Evolutionary conservation across 371 early-diverging fungal species (phyloP), one percentile per base, ranked within the genome.

Genomic region (Dinochytrium kinnereticum): DNA sequence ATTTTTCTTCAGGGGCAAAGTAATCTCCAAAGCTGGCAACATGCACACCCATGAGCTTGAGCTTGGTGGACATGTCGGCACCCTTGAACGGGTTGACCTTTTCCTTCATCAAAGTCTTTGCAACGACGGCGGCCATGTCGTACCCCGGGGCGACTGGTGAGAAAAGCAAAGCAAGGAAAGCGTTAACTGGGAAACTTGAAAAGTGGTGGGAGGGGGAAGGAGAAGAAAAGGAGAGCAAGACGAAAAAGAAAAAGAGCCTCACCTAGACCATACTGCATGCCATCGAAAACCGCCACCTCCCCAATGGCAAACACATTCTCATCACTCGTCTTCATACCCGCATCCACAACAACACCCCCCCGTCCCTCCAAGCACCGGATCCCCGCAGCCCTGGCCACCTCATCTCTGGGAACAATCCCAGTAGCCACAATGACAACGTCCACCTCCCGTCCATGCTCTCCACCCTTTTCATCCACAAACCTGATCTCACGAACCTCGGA

Each of bases 1-100:
- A 78, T 44, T 66, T 59, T 34, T 67, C 67, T 13, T 78, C 74
- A 69, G 81, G 79, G 33, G 89, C 84, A 75, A 90, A 90, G 73
- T 87, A 88, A 67, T 91, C 83, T 31, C 91, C 91, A 80, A 91
- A 91, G 59, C 87, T 87, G 21, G 91, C 91, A 17, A 91, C 91
- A 72, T 90, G 85, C 39, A 91, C 87, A 17, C 91, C 91, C 68
- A 90, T 67, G 69, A 91, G 78, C 59, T 91, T 91, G 30, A 91
- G 83, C 76, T 91, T 91, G 24, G 91, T 88, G n/a, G 89, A 88
- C 83, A 88, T 82, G 73, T 91, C 91, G 39, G 87, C 84, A n/a
- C 86, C 85, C 7, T 73, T 85, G 75, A 90, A 91, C 51, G 28
- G 24, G n/a, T 72, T 70, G 17, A 55, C 26, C 69, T 76, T 50